Evolutionary conservation across 2,329 filamentous ascomycete genomes (phyloP), one percentile per base, ranked within the genome.

Genomic region (Arthroderma sp.): DNA sequence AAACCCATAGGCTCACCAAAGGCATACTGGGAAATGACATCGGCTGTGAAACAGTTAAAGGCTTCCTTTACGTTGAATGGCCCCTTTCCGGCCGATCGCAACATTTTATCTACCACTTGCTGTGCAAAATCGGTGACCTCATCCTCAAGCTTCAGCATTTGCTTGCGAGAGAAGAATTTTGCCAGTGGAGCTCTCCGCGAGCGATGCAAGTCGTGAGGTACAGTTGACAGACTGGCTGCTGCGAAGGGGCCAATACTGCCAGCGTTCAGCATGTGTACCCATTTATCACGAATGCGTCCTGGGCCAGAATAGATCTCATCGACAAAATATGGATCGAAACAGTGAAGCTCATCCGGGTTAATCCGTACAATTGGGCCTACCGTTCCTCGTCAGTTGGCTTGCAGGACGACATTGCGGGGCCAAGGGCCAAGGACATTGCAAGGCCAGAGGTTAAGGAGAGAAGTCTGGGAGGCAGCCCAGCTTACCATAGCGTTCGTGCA

Each of bases 401-500:
- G 15, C 15, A 22, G 15, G 15, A 22, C 15, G 15, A 22, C 15
- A 22, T 22, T 22, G 15, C 15, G 3, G 15, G 15, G 15, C 3
- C 15, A 3, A 3, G 15, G 15, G 15, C 15, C 15, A 22, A 22
- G 15, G 15, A 22, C 15, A 22, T 22, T 22, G 15, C 3, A 22
- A 22, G 2, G 15, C 15, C 15, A 22, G 1, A 22, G 15, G 15
- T 22, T 22, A 22, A 22, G 15, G 3, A 22, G 15, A 22, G 15
- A 22, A 22, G 15, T 22, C 15, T 22, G 15, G 15, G 15, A 3
- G 15, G 2, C 15, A 22, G 10, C 32, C 10, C n/a, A 15, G n/a
- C 50, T 38, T 27, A 49, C 59, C 58, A 43, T 61, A 57, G 47
- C 53, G 51, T 41, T 57, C 42, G 46, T 60, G 55, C 51, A 59